Evolutionary conservation across 805 yeast species (phyloP).

Genomic region (Tetrapisispora iriomotensis): DNA sequence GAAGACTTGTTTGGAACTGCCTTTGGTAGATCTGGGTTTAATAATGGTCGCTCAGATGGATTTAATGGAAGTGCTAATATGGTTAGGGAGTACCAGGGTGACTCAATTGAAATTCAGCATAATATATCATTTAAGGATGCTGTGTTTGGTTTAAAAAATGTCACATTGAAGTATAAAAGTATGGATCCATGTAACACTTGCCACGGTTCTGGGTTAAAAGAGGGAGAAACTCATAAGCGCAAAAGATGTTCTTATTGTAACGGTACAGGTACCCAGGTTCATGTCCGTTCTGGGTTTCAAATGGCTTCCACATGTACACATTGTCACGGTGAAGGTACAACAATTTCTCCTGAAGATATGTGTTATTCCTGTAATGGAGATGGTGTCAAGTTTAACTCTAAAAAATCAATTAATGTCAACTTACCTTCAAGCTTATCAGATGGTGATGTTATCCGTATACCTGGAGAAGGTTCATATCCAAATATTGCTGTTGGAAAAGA

Average conservation of each 20-base stretch:
- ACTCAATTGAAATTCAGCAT: constrained; percentile 71
- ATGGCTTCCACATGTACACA: constrained; percentile 87
- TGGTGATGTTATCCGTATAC: constrained; percentile 74
- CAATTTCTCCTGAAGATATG: constrained; percentile 52
- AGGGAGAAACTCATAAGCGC: constrained; percentile 48
- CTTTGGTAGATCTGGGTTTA: constrained; percentile 34
- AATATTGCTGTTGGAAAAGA: constrained; percentile 56
- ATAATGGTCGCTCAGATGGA: constrained; percentile 28
- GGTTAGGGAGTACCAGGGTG: constrained; percentile 76
- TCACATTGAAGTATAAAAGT: constrained; percentile 58
- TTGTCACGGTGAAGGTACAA: constrained; percentile 86
- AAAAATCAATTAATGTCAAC: constrained; percentile 67
- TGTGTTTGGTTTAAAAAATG: constrained; percentile 61
- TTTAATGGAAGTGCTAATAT: constrained; percentile 25
- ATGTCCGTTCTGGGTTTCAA: constrained; percentile 85
- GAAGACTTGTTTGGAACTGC: constrained; percentile 58
- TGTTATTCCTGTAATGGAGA: constrained; percentile 82
- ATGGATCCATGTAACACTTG: constrained; percentile 73
- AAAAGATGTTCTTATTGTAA: constrained; percentile 79
- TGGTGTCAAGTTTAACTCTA: constrained; percentile 57
- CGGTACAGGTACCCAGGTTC: constrained; percentile 88
- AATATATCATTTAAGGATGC: constrained; percentile 77
- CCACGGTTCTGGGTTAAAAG: constrained; percentile 75
- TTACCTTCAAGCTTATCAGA: constrained; percentile 84
- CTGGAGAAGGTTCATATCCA: constrained; percentile 89